Base-by-base conservation (phyloP, 306 rosid species). In the Medicago lupulina region DNA sequence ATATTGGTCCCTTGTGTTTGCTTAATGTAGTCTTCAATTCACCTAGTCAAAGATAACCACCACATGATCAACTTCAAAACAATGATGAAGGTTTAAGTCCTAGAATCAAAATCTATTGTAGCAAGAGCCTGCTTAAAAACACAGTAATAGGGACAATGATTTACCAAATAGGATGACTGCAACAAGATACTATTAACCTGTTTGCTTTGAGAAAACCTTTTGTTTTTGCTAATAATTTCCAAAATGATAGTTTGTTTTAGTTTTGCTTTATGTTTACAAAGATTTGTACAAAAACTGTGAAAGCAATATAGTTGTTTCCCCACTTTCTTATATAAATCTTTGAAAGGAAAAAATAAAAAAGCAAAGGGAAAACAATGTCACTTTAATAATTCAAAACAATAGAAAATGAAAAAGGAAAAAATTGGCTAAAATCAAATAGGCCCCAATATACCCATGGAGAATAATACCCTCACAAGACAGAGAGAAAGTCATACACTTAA, bases 1-100 rank as follows among this genome's bases (percentile, higher is more conserved):
- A 89, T 86, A 93, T 91, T 36, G 97, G 96, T 19, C 98, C 98
- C 81, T 88, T 91, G 78, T 93, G 98, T 85, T 88, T 91, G 80
- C 79, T 86, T 78, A 93, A 84, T 58, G 94, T 89, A 87, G 88
- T 93, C 89, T 70, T 87, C 43, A 91, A 73, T 76, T 93, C 97
- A 80, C 98, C 98, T 93, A 83, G 47, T 57, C 74, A 84, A 64
- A 62, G 46, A 79, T 7, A 84, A 83, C 31, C 76, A 76, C 25
- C 82, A 73, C 28, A 70, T 34, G 6, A 77, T 77, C 68, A 25
- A 60, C 58, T 72, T 77, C 69, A 36, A 60, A 58, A 46, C 19
- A 58, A 9, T 5, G 25, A 70, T 55, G 36, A 34, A n/a, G 15
- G 59, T 43, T 46, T 14, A 62, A 60, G 41, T 51, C 71, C 73